These are phyloP conservation scores for Peronosclerospora sorghi DNA, from an alignment of 352 stramenopile genomes.

Conservation along the genomic window DNA sequence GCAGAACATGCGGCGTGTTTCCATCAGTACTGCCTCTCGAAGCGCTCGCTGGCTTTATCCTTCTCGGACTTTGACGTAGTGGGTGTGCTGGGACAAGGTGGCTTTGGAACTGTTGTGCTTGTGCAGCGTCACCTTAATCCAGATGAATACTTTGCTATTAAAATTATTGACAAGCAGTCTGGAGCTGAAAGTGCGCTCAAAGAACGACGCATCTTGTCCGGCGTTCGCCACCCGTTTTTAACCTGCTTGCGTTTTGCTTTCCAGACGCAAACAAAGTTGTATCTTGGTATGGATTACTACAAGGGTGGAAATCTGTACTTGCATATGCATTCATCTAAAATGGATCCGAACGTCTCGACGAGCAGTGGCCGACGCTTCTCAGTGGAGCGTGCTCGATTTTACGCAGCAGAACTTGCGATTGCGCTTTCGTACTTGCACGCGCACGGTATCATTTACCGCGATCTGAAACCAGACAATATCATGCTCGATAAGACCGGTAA, in stretches of 20 bases:
- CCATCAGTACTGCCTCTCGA: constrained; percentile 73
- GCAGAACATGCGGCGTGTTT: constrained; percentile 70
- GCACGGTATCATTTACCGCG: constrained; percentile 80
- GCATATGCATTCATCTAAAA: constrained; percentile 83
- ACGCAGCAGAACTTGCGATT: constrained; percentile 79
- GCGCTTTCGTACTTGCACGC: constrained; percentile 81
- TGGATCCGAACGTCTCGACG: constrained; percentile 65
- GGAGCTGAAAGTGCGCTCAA: constrained; percentile 64
- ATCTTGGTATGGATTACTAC: constrained; percentile 78
- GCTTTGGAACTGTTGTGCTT: constrained; percentile 72
- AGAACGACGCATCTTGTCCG: constrained; percentile 64
- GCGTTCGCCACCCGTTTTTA: constrained; percentile 70
- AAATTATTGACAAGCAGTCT: constrained; percentile 82
- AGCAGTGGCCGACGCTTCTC: constrained; percentile 59
- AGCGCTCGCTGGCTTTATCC: constrained; percentile 70
- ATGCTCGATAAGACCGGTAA: constrained; percentile 83
- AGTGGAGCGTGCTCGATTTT: constrained; percentile 69
- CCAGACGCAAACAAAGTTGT: constrained; percentile 76
- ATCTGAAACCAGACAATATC: constrained; percentile 85
- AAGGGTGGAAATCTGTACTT: constrained; percentile 78
- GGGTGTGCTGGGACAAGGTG: constrained; percentile 67
- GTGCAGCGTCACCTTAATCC: constrained; percentile 65
- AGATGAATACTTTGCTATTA: constrained; percentile 80
- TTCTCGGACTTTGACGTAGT: constrained; percentile 83
- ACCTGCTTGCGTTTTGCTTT: constrained; percentile 79